These are phyloP conservation scores for Exophiala mesophila DNA, from an alignment of 2,329 filamentous ascomycete genomes.

Conservation along the genomic window DNA sequence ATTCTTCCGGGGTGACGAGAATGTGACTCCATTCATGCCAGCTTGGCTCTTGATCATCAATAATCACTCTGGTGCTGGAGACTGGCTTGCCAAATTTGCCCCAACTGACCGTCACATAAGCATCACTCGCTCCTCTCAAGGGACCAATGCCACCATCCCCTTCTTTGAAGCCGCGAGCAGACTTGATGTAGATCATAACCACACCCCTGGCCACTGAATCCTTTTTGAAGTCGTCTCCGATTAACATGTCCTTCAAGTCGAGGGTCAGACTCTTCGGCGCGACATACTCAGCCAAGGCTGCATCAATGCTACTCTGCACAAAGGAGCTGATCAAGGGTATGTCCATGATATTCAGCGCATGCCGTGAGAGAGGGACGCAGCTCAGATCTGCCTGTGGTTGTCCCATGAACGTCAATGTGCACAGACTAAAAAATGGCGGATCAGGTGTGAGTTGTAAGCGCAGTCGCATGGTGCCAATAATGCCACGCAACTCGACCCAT, in stretches of 20 bases:
- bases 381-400: slow-evolving; percentile 68
- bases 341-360: slow-evolving; percentile 68
- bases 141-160: slow-evolving; percentile 61
- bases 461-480: slow-evolving; percentile 65
- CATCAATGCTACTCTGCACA: slow-evolving; percentile 68
- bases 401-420: slow-evolving; percentile 68
- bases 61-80: slow-evolving; percentile 61
- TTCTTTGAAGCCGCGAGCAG: slow-evolving; percentile 65
- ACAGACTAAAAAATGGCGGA: slow-evolving; percentile 71
- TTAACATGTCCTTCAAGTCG: slow-evolving; percentile 70
- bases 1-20: slow-evolving; percentile 64
- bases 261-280: slow-evolving; percentile 70
- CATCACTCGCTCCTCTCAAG: slow-evolving; percentile 60
- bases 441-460: slow-evolving; percentile 70
- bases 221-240: slow-evolving; percentile 74
- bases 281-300: slow-evolving; percentile 69
- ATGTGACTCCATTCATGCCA: slow-evolving; percentile 69
- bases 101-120: slow-evolving; percentile 69
- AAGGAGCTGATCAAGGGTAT: slow-evolving; percentile 70
- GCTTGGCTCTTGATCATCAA: slow-evolving; percentile 60
- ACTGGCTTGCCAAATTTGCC: slow-evolving; percentile 70
- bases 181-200: slow-evolving; percentile 61
- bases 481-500: slow-evolving; percentile 69
- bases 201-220: slow-evolving; percentile 63
- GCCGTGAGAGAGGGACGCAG: slow-evolving; percentile 65